Evolutionary conservation across 352 stramenopile species (phyloP).

Genomic region (Phytophthora idaei): DNA sequence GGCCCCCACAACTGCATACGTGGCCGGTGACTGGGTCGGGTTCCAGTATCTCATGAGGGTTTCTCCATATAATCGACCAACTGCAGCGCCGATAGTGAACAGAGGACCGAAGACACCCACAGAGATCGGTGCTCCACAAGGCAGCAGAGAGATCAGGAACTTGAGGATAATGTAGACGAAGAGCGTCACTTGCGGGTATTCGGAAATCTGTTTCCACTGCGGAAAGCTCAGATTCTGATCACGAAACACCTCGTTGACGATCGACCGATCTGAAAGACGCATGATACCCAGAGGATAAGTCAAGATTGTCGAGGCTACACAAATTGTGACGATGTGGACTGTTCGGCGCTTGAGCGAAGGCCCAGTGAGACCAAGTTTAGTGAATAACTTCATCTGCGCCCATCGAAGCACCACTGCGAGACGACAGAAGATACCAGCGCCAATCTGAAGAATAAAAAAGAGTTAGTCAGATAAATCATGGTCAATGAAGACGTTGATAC

Average conservation of each 20-base stretch:
- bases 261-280: constrained; percentile 71
- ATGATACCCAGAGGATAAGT: constrained; percentile 81
- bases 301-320: constrained; percentile 58
- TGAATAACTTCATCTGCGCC: constrained; percentile 67
- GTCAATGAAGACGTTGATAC: constrained; percentile 7
- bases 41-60: constrained; percentile 83
- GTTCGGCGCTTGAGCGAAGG: constrained; percentile 63
- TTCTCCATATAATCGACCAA: constrained; percentile 83
- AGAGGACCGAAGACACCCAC: constrained; percentile 85
- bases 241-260: constrained; percentile 85
- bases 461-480: neutral
- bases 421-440: constrained; percentile 69
- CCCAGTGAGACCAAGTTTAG: constrained; percentile 53
- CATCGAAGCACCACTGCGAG: constrained; percentile 57
- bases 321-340: constrained; percentile 70
- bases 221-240: constrained; percentile 67
- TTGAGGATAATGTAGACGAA: constrained; percentile 85
- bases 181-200: constrained; percentile 73
- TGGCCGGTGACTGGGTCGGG: constrained; percentile 72
- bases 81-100: constrained; percentile 81
- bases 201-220: constrained; percentile 69
- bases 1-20: constrained; percentile 92
- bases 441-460: constrained; percentile 42
- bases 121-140: constrained; percentile 77
- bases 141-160: constrained; percentile 76